These are phyloP conservation scores for Schizopora paradoxa DNA, from an alignment of 1,284 basidiomycete species.

Conservation along the genomic window DNA sequence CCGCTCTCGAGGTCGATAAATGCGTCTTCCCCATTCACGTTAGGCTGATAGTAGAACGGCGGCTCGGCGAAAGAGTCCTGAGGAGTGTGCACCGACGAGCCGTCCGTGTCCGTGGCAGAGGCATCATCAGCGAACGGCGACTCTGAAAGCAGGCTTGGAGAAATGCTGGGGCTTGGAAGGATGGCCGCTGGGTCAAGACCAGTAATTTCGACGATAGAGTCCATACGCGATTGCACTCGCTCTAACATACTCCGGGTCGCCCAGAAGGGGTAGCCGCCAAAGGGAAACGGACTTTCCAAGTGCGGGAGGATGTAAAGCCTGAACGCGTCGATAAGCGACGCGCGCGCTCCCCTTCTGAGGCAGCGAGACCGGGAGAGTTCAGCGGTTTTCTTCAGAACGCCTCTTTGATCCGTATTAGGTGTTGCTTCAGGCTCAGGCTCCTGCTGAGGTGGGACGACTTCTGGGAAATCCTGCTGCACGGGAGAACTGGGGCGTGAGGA, in stretches of 20 bases:
- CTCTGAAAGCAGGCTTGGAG: conserved; percentile 12
- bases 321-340: conserved; percentile 70
- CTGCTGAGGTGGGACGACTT: background rate
- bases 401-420: background rate
- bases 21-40: conserved; percentile 14
- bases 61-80: conserved; percentile 30
- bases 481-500: conserved; percentile 21
- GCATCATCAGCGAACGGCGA: conserved; percentile 27
- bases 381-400: background rate
- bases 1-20: conserved; percentile 8
- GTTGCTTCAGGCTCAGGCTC: background rate
- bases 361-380: conserved; percentile 22
- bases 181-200: conserved; percentile 15
- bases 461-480: conserved; percentile 9
- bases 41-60: conserved; percentile 15
- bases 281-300: conserved; percentile 25
- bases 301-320: conserved; percentile 56
- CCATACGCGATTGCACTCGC: conserved; percentile 42
- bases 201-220: conserved; percentile 38
- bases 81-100: conserved; percentile 53
- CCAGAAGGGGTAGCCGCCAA: conserved; percentile 46
- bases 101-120: conserved; percentile 36
- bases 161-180: conserved; percentile 2
- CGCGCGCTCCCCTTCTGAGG: conserved; percentile 66
- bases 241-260: conserved; percentile 49